phyloP scores from a whole-genome alignment of 176 grass and related monocot genomes.

The Oryza meyeriana region DNA sequence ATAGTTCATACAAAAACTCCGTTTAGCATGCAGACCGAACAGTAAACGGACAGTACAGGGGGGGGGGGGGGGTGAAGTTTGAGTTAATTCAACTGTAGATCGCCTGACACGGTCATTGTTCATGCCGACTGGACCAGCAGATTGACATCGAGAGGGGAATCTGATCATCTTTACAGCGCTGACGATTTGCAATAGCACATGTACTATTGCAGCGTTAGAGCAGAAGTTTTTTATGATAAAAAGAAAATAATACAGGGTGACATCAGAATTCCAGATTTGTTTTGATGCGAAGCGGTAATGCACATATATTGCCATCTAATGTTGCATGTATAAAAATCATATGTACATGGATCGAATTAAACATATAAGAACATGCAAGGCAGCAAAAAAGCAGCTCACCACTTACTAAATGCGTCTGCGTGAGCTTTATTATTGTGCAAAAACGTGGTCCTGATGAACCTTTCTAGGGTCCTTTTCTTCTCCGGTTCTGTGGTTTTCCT shows the following conservation, averaged over 20 bases:
- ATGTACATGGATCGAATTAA: background rate
- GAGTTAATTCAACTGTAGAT: constrained; percentile 35
- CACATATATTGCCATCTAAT: background rate
- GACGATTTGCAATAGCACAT: background rate
- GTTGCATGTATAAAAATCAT: background rate
- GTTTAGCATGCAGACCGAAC: constrained; percentile 18
- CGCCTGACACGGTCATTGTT: constrained; percentile 47
- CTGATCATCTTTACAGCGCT: constrained; percentile 8
- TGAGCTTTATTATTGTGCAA: constrained; percentile 4
- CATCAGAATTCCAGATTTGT: background rate
- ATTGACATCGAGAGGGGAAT: constrained; percentile 29
- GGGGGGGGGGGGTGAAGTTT: background rate
- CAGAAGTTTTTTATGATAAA: background rate
- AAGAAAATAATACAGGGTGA: background rate
- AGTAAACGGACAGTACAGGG: constrained; percentile 1
- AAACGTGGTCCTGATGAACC: constrained; percentile 15
- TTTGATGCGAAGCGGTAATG: background rate
- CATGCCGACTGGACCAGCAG: constrained; percentile 20
- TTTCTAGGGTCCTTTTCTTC: constrained; percentile 12
- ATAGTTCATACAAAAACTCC: background rate
- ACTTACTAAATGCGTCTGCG: constrained; percentile 19
- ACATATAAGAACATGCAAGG: constrained; percentile 26
- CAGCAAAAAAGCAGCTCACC: background rate
- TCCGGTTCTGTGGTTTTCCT: background rate
- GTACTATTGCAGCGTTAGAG: background rate